Evolutionary conservation across 441 rosid genomes (phyloP), one percentile per base, ranked within the genome.

Genomic region (Manihot esculenta): DNA sequence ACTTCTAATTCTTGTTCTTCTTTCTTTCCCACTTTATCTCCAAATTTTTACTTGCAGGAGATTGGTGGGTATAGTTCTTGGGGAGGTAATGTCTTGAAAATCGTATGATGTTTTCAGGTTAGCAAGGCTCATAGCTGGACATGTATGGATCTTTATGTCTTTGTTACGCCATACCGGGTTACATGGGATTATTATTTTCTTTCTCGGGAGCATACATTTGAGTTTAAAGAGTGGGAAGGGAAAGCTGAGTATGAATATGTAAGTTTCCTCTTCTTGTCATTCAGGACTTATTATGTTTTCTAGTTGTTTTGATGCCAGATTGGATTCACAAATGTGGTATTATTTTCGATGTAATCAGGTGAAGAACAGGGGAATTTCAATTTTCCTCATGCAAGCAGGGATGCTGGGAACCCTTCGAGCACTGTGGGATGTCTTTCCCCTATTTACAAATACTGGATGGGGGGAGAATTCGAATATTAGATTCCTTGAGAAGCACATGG

Each of bases 331-430:
- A 17, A 5, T 44, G 57, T 56, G 49, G 9, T 45, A 17, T 33
- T 64, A 10, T 35, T 18, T 58, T 70, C 2, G 6, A 18, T 72
- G 45, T 57, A 49, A 64, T 76, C 84, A 94, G 99, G 97, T 92
- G 77, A 91, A 89, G 81, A 85, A 75, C 81, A 84, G 79, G 74
- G 99, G 99, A 72, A 78, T 95, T 71, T 92, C 99, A 5, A 91
- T 95, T 76, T 95, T 95, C 78, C 96, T 95, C 57, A 92, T 95
- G 99, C 81, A 95, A 81, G 99, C 98, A 23, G 99, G 97, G 73
- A 92, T 89, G 98, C 64, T 95, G 12, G 99, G 99, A 74, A 91
- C 99, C 21, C 94, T 95, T 72, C 71, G 79, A 79, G 98, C 95
- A 2, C 72, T 95, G 62, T 92, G 99, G 99, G 97, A 92, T 79